Evolutionary conservation across 2,329 filamentous ascomycete species (phyloP).

Genomic region (Escovopsis sp.): DNA sequence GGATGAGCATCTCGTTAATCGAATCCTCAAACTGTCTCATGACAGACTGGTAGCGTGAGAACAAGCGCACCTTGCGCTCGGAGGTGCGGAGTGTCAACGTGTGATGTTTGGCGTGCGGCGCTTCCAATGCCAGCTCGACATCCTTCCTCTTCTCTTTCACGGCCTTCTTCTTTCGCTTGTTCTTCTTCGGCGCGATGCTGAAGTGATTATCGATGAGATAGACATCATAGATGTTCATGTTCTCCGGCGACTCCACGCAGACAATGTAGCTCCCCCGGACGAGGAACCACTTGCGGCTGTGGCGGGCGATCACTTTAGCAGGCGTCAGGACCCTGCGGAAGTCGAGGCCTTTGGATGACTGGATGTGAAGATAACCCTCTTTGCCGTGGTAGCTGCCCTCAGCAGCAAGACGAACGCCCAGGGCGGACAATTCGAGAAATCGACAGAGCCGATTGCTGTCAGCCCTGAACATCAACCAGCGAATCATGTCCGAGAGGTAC

Average conservation of each 20-base stretch:
- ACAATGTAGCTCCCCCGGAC: conserved; percentile 97
- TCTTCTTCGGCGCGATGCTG: conserved; percentile 60
- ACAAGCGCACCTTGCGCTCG: conserved; percentile 79
- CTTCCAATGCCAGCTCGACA: conserved; percentile 26
- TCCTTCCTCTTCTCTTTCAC: conserved; percentile 45
- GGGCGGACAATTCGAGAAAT: conserved; percentile 84
- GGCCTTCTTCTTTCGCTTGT: conserved; percentile 35
- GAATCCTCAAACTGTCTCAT: conserved; percentile 89
- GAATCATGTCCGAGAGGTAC: conserved; percentile 86
- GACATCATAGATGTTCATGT: conserved; percentile 97
- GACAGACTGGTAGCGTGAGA: conserved; percentile 81
- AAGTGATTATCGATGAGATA: conserved; percentile 93
- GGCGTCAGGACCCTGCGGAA: conserved; percentile 71
- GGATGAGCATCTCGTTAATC: conserved; percentile 69
- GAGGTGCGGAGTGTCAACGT: conserved; percentile 79
- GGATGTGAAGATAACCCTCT: conserved; percentile 85
- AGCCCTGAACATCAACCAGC: conserved; percentile 90
- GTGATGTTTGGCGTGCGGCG: conserved; percentile 50
- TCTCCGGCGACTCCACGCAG: conserved; percentile 95
- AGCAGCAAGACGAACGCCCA: conserved; percentile 83
- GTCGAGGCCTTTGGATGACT: conserved; percentile 78
- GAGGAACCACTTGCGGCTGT: conserved; percentile 92
- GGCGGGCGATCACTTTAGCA: conserved; percentile 62
- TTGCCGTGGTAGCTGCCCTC: conserved; percentile 97
- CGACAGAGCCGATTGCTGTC: conserved; percentile 94